Evolutionary conservation across 164 flowering plant genomes (phyloP), one percentile per base, ranked within the genome.

Genomic region (Kalanchoe fedtschenkoi): DNA sequence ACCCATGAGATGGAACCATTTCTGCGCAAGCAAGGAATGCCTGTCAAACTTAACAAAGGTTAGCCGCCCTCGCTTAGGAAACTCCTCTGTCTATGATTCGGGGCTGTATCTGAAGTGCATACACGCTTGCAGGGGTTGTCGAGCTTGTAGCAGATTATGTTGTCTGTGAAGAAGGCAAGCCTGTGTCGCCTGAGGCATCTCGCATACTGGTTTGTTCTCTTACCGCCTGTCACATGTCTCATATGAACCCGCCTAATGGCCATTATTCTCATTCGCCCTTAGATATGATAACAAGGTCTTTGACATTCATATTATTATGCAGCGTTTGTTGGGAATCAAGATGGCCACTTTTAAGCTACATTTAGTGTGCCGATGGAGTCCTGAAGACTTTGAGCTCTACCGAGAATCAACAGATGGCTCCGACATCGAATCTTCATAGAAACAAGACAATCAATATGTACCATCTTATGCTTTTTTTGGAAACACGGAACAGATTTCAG

Each of bases 1-100:
- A 73, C 90, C 6, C 97, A 90, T 75, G 98, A 93, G 73, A 88
- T 93, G 98, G 97, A 92, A 65, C 98, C 98, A 21, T 85, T 89
- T 72, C 65, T 89, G 69, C 86, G 97, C 51, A 89, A 92, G 78
- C 98, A 88, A 75, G 98, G 96, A 53, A 80, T 92, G 96, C 98
- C 96, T 69, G 97, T 89, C 62, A 83, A 93, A 29, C 75, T 92
- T 72, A 92, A 86, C 71, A 90, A 85, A 82, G 96, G 98, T 92
- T 8, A 3, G 3, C 56, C 14, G 5, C 61, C 62, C 65, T 64
- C 42, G 58, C 55, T 2, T 66, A 21, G n/a, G 58, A 2, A 2
- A 29, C 28, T 0, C 17, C 14, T 37, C 8, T 26, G 55, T 22
- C 13, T 19, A 4, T 46, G 11, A 16, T 6, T 24, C 22, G n/a